Conservation (phyloP, 2,329 filamentous ascomycete species). For the Amylocarpus encephaloides region DNA sequence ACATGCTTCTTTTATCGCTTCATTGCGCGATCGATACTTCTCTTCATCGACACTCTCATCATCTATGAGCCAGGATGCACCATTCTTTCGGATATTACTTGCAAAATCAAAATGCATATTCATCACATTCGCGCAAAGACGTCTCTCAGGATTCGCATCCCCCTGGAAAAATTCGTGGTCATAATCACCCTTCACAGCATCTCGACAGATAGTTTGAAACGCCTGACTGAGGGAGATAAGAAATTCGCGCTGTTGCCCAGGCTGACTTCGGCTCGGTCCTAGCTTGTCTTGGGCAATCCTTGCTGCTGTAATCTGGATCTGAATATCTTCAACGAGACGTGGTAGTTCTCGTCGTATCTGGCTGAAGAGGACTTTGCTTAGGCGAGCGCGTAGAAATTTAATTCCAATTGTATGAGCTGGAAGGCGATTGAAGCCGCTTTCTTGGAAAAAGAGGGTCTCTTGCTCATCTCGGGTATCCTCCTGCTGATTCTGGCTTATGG, state of each 20-base stretch:
- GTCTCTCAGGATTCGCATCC: constrained; percentile 25
- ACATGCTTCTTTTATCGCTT: neutral
- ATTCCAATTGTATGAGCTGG: constrained; percentile 40
- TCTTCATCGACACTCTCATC: constrained; percentile 29
- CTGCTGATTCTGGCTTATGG: constrained; percentile 9
- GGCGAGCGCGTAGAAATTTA: constrained; percentile 38
- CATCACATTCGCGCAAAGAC: too few species aligned
- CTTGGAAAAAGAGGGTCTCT: constrained; percentile 40
- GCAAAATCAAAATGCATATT: too few species aligned
- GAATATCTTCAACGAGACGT: constrained; percentile 39
- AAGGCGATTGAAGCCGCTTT: constrained; percentile 36
- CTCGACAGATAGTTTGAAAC: constrained; percentile 40
- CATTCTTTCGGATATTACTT: too few species aligned
- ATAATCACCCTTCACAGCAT: constrained; percentile 47
- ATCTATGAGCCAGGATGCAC: constrained; percentile 37
- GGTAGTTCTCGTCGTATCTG: constrained; percentile 44
- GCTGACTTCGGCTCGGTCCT: constrained; percentile 41
- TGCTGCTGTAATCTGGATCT: constrained; percentile 32
- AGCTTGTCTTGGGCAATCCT: constrained; percentile 38
- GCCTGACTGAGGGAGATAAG: constrained; percentile 40
- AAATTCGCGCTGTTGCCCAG: constrained; percentile 42
- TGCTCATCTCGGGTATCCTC: constrained; percentile 35
- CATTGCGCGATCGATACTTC: constrained; percentile 14
- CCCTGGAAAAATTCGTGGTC: constrained; percentile 46
- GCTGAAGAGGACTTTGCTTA: constrained; percentile 44